These are phyloP conservation scores for Yamadazyma pseudoaaseri DNA, from an alignment of 1,139 yeast species.

Conservation along the genomic window DNA sequence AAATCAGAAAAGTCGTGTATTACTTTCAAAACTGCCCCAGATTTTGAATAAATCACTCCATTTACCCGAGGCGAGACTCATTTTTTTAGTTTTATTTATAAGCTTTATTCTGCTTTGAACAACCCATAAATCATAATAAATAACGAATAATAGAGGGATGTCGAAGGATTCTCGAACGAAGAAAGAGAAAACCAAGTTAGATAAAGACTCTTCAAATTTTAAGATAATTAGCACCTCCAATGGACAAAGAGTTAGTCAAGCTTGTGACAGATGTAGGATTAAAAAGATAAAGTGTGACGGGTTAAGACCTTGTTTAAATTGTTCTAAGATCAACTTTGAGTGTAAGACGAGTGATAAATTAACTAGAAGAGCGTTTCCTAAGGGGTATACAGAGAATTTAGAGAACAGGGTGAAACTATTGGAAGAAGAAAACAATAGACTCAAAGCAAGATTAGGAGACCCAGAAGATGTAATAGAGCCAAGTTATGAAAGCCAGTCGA, in stretches of 20 bases:
- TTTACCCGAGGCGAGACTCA: constrained; percentile 4
- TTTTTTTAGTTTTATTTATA: neutral
- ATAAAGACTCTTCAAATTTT: constrained; percentile 25
- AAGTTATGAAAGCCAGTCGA: neutral
- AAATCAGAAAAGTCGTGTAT: no score
- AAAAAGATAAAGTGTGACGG: constrained; percentile 81
- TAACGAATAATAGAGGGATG: no score
- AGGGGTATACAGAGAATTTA: constrained; percentile 72
- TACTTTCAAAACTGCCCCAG: constrained; percentile 3
- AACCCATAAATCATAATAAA: neutral
- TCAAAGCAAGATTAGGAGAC: constrained; percentile 12
- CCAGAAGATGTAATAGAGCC: constrained; percentile 2
- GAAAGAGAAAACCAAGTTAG: constrained; percentile 13
- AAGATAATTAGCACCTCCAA: constrained; percentile 41
- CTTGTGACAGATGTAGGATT: constrained; percentile 77
- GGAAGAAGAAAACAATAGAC: constrained; percentile 54
- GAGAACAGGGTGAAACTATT: constrained; percentile 60
- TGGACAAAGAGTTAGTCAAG: constrained; percentile 62
- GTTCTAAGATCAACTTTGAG: constrained; percentile 60
- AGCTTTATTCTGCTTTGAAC: neutral
- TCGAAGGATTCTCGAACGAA: constrained; percentile 1
- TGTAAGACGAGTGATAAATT: constrained; percentile 73
- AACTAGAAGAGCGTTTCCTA: constrained; percentile 71
- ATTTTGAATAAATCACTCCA: constrained; percentile 4
- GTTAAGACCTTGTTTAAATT: constrained; percentile 65